Conservation (phyloP, 805 yeast genomes). For the Barnettozyma wickerhamii region DNA sequence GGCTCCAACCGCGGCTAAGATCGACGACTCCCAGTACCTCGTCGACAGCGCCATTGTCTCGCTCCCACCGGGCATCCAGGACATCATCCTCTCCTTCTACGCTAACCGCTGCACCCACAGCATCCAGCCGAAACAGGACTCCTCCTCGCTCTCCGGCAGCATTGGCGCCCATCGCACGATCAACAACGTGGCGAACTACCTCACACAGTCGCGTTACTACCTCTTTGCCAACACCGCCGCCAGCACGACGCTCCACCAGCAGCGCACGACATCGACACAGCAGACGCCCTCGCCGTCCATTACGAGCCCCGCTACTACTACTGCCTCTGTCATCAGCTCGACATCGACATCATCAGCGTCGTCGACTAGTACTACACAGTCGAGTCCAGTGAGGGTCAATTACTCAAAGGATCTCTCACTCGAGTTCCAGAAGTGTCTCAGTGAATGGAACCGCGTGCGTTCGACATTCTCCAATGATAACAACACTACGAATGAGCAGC, state of each 20-base stretch:
- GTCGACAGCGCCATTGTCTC: conserved; percentile 17
- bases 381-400: not conserved
- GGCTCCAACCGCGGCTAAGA: conserved; percentile 6
- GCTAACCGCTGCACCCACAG: conserved; percentile 8
- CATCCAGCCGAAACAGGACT: not conserved
- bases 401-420: conserved; percentile 9
- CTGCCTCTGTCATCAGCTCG: not conserved
- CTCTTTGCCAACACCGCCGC: not conserved
- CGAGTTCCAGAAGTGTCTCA: conserved; percentile 15
- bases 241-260: no score
- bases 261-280: not conserved
- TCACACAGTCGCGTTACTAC: conserved; percentile 10
- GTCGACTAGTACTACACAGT: not conserved
- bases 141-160: not conserved
- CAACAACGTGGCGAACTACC: conserved; percentile 7
- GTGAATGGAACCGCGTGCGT: conserved; percentile 7
- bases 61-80: conserved; percentile 30
- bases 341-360: not conserved
- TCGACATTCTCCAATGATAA: conserved; percentile 24
- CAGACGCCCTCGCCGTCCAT: no score
- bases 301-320: no score
- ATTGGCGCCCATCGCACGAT: conserved; percentile 10
- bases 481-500: conserved; percentile 32
- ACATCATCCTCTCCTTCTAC: conserved; percentile 25
- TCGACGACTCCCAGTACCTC: conserved; percentile 17